Base-by-base conservation (phyloP, 306 rosid genomes). In the Mucuna pruriens region DNA sequence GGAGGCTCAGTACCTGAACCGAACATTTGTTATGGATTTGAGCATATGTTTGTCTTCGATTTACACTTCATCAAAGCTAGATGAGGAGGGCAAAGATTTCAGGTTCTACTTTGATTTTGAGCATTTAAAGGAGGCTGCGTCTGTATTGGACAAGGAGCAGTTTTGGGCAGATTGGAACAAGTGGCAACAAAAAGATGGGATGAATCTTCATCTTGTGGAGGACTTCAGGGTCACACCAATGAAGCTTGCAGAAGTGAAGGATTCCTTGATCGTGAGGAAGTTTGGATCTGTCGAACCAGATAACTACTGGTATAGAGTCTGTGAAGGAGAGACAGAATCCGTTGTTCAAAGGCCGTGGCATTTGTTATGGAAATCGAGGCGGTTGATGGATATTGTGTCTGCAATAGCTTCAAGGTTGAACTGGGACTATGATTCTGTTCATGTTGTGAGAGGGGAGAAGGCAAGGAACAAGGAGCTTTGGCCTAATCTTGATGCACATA, bases 1-100 rank as follows among this genome's bases (percentile, higher is more conserved):
- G 49, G 99, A 96, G 85, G 99, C 99, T 70, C 99, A 92, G 75
- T 96, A 96, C 87, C 88, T 96, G 77, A 96, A 96, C 85, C 90
- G 99, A 76, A 96, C 99, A 45, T 86, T 96, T 89, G 89, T 96
- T 82, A 92, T 96, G 97, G 99, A 96, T 85, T 86, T 96, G 90
- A 92, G 88, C 80, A 91, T 96, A 55, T 96, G 99, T 71, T 87
- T 96, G 25, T 93, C 98, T 44, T 93, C 97, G 0, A 94, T 94
- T 29, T 93, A 94, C 88, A 81, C 94, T 78, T 83, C 91, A 0
- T 94, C 94, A 12, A 88, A 68, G 69, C 94, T 85, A 84, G 94
- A 94, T 25, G 99, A 94, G 87, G 98, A 93, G 83, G 99, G 97
- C 38, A 96, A 96, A 76, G 99, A 96, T 85, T 96, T 96, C 88